phyloP scores from a whole-genome alignment of 2,329 filamentous ascomycete genomes.

The Dothideomycetes sp. region DNA sequence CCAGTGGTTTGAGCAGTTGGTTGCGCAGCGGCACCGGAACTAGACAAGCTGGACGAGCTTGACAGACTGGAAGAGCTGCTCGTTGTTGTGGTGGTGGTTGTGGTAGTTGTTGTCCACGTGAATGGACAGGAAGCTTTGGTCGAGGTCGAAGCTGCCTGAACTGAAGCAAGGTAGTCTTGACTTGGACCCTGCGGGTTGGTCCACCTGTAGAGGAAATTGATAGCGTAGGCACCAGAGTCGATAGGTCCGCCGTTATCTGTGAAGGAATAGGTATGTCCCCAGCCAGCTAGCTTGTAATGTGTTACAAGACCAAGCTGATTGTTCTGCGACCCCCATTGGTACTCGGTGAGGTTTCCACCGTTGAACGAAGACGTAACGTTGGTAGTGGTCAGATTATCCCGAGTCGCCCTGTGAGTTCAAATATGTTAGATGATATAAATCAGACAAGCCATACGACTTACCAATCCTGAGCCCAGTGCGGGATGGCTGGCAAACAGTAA shows the following conservation, averaged over 20 bases:
- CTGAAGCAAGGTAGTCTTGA: slow-evolving; percentile 7
- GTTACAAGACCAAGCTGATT: slow-evolving; percentile 26
- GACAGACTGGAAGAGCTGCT: neutral
- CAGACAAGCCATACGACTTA: too few relatives aligned
- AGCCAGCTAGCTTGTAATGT: slow-evolving; percentile 31
- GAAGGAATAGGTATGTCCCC: slow-evolving; percentile 35
- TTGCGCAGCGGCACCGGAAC: neutral
- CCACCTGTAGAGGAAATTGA: slow-evolving; percentile 24
- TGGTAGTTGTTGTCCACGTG: neutral
- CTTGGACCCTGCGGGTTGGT: slow-evolving; percentile 9
- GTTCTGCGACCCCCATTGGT: slow-evolving; percentile 22
- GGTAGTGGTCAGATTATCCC: slow-evolving; percentile 24
- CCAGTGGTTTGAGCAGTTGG: neutral
- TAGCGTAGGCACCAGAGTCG: slow-evolving; percentile 19
- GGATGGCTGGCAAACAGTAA: slow-evolving; percentile 22
- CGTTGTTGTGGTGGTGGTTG: neutral
- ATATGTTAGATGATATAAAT: too few relatives aligned
- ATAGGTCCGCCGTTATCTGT: slow-evolving; percentile 17
- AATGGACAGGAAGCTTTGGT: neutral
- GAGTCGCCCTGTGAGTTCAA: too few relatives aligned
- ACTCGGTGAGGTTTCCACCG: slow-evolving; percentile 24
- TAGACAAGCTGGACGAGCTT: neutral
- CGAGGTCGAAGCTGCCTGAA: neutral
- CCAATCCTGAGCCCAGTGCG: slow-evolving; percentile 31
- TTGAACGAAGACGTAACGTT: slow-evolving; percentile 23